Base-by-base conservation (phyloP, 345 rosid species). In the Sonneratia caseolaris region DNA sequence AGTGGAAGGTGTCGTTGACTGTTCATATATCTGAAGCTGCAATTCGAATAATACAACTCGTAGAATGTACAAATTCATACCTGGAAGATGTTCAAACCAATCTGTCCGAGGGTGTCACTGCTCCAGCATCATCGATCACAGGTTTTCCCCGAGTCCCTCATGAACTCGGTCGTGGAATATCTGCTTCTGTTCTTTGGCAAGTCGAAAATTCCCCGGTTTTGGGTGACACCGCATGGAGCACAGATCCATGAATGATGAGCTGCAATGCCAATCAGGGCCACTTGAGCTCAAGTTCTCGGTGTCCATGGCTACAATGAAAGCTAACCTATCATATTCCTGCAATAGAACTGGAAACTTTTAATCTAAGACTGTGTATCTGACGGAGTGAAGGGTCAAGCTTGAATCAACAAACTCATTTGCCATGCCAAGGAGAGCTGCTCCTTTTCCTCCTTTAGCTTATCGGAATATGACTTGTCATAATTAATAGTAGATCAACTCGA, bases 251-350 rank as follows among this genome's bases (percentile, higher is more conserved):
- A 13, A 45, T 14, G 13, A 49, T 13, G 16, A 49, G 16, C 55
- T 14, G 55, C 19, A 15, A 49, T 15, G 55, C 13, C 71, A 55
- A 53, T 37, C 5, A 0, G 70, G n/a, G 19, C 76, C 80, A 3
- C 69, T 79, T 68, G 83, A 79, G 80, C 84, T 82, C 55, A 95
- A 86, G 78, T 85, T 85, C 77, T 91, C 88, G 70, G 85, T 82
- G 80, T 94, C 97, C 88, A 89, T 85, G 53, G 88, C 82, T 80
- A 91, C 83, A 47, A 94, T 84, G 68, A 85, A 84, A 77, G 89
- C 84, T 72, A 94, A 92, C 84, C 98, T 85, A 71, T 82, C 86
- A 56, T 88, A 75, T 38, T 91, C 97, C 98, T 91, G 91, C 38
- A 43, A 53, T 4, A 37, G 13, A 38, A 37, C 61, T 14, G 7